phyloP scores from a whole-genome alignment of 768 basidiomycete species.

The Coprinopsis strossmayeri region DNA sequence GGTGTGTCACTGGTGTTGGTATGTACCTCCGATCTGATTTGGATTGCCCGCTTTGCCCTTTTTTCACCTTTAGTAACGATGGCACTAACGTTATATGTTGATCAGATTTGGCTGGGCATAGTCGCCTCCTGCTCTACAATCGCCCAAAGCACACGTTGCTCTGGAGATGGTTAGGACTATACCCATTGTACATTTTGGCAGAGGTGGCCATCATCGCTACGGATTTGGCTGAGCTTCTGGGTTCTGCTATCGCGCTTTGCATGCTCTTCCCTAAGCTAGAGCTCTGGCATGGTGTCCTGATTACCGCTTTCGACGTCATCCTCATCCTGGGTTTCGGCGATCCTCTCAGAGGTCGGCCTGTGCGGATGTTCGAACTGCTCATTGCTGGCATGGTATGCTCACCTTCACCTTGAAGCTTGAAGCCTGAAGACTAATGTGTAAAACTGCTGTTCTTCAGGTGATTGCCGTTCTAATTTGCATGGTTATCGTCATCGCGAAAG shows the following conservation, averaged over 20 bases:
- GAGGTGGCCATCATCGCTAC: slow-evolving; percentile 74
- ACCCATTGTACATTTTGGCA: slow-evolving; percentile 57
- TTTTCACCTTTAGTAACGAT: not conserved
- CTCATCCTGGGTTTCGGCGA: slow-evolving; percentile 67
- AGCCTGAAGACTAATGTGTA: not conserved
- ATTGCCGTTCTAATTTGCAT: slow-evolving; percentile 74
- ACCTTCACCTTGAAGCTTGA: not conserved
- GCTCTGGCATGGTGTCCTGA: slow-evolving; percentile 63
- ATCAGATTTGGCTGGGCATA: slow-evolving; percentile 48
- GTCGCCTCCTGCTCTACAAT: slow-evolving; percentile 58
- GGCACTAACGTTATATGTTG: slow-evolving; percentile 10
- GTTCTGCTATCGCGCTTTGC: slow-evolving; percentile 75
- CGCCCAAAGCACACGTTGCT: slow-evolving; percentile 51
- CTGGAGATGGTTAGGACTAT: slow-evolving; percentile 54
- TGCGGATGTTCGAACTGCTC: slow-evolving; percentile 59
- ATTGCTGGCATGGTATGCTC: slow-evolving; percentile 54
- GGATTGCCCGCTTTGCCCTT: not conserved
- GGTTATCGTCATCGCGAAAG: slow-evolving; percentile 64
- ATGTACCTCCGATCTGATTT: slow-evolving; percentile 15
- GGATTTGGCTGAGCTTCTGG: slow-evolving; percentile 76
- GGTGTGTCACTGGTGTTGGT: slow-evolving; percentile 80
- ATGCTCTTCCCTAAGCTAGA: slow-evolving; percentile 66
- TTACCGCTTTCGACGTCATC: slow-evolving; percentile 65
- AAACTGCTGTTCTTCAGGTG: slow-evolving; percentile 30
- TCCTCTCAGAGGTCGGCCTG: slow-evolving; percentile 60